Evolutionary conservation across 192 early-diverging fungal genomes (phyloP).

Genomic region (Spizellomyces punctatus): DNA sequence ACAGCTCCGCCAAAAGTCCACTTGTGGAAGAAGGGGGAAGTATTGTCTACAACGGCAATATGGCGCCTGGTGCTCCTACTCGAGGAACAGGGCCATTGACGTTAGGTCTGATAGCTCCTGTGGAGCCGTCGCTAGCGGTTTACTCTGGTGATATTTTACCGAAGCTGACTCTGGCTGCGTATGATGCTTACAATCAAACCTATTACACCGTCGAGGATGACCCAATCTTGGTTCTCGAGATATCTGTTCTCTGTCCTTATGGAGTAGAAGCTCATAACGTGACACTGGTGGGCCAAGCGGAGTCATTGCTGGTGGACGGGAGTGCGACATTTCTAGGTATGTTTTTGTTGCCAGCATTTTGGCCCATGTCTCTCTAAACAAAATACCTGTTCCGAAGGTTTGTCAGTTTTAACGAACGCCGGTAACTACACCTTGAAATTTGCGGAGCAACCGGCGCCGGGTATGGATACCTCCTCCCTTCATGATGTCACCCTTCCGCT

Average conservation of each 20-base stretch:
- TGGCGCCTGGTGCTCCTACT: conserved; percentile 6
- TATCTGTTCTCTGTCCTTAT: background rate
- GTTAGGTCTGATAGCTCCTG: background rate
- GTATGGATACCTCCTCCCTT: background rate
- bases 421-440: background rate
- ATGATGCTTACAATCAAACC: conserved; percentile 7
- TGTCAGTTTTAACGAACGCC: background rate
- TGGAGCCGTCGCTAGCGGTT: conserved; percentile 1
- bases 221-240: background rate
- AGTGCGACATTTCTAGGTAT: conserved; percentile 1
- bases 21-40: conserved; percentile 5
- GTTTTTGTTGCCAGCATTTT: background rate
- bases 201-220: conserved; percentile 1
- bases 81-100: conserved; percentile 2
- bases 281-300: background rate
- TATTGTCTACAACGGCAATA: conserved; percentile 4
- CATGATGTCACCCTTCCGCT: background rate
- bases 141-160: conserved; percentile 13
- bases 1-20: background rate
- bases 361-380: background rate
- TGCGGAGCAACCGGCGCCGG: background rate
- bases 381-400: background rate
- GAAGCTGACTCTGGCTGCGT: background rate
- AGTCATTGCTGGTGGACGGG: background rate
- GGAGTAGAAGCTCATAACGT: background rate